phyloP scores from a whole-genome alignment of 1,284 basidiomycete species.

The Fomitopsis betulina region DNA sequence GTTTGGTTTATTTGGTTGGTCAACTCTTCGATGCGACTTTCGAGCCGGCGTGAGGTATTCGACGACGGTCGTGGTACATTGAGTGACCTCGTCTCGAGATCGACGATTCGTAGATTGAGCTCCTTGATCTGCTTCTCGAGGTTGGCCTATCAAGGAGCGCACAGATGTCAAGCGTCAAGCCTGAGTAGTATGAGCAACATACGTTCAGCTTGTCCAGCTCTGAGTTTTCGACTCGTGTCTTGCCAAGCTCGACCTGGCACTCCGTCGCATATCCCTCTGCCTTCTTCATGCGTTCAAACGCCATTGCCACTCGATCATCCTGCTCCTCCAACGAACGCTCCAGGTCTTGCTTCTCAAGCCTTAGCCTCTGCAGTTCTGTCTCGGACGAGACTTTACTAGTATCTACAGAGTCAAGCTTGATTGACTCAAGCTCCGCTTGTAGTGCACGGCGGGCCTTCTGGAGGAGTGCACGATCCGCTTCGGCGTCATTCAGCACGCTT shows the following conservation, averaged over 20 bases:
- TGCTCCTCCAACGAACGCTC: constrained; percentile 78
- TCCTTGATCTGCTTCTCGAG: constrained; percentile 84
- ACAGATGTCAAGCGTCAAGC: not conserved
- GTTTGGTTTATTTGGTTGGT: constrained; percentile 54
- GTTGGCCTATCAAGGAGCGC: constrained; percentile 48
- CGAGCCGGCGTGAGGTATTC: constrained; percentile 47
- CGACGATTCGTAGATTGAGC: constrained; percentile 73
- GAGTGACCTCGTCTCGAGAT: constrained; percentile 77
- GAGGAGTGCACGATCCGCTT: constrained; percentile 73
- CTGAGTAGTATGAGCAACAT: constrained; percentile 21
- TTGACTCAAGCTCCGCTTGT: constrained; percentile 75
- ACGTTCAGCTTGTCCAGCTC: constrained; percentile 77
- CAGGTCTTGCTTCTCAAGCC: constrained; percentile 76
- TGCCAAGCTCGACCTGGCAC: constrained; percentile 70
- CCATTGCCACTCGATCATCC: constrained; percentile 65
- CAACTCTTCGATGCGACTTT: constrained; percentile 70
- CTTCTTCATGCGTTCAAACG: constrained; percentile 76
- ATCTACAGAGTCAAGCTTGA: constrained; percentile 73
- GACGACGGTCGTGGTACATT: constrained; percentile 54
- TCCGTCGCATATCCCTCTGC: constrained; percentile 74
- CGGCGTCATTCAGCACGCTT: constrained; percentile 76
- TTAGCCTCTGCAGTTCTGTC: constrained; percentile 68
- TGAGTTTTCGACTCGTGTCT: constrained; percentile 72
- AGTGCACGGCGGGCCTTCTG: constrained; percentile 81
- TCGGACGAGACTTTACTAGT: constrained; percentile 68